phyloP scores from a whole-genome alignment of 805 yeast species.

The Candida nitratophila region DNA sequence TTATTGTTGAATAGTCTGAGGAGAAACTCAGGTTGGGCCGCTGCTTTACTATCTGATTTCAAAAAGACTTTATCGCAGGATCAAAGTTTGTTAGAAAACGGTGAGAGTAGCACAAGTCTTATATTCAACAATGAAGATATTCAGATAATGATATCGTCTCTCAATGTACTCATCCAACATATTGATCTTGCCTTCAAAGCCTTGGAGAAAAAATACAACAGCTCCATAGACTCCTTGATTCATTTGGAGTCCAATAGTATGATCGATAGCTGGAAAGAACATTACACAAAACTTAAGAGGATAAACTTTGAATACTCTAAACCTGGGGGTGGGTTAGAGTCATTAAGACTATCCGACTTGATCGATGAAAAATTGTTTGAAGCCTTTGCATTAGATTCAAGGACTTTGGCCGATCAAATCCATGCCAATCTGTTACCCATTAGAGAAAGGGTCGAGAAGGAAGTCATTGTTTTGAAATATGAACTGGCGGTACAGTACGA shows the following conservation, averaged over 20 bases:
- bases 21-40: conserved; percentile 31
- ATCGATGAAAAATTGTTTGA: conserved; percentile 25
- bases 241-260: conserved; percentile 35
- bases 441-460: conserved; percentile 28
- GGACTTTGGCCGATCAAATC: conserved; percentile 10
- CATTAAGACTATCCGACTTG: conserved; percentile 24
- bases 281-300: conserved; percentile 21
- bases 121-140: conserved; percentile 24
- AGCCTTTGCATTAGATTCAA: conserved; percentile 24
- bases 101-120: conserved; percentile 10
- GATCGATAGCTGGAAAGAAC: conserved; percentile 32
- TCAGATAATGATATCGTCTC: conserved; percentile 39
- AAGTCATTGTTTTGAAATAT: conserved; percentile 28
- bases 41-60: conserved; percentile 29
- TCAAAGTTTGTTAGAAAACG: too few species aligned
- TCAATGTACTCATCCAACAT: conserved; percentile 45
- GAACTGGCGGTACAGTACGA: conserved; percentile 36
- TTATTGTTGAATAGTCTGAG: conserved; percentile 31
- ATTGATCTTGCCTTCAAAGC: conserved; percentile 37
- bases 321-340: conserved; percentile 5
- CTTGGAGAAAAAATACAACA: conserved; percentile 32
- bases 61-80: conserved; percentile 19
- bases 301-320: conserved; percentile 19
- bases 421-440: conserved; percentile 21
- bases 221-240: conserved; percentile 25